phyloP scores from a whole-genome alignment of 176 grass and related monocot genomes.

The Pharus latifolius region DNA sequence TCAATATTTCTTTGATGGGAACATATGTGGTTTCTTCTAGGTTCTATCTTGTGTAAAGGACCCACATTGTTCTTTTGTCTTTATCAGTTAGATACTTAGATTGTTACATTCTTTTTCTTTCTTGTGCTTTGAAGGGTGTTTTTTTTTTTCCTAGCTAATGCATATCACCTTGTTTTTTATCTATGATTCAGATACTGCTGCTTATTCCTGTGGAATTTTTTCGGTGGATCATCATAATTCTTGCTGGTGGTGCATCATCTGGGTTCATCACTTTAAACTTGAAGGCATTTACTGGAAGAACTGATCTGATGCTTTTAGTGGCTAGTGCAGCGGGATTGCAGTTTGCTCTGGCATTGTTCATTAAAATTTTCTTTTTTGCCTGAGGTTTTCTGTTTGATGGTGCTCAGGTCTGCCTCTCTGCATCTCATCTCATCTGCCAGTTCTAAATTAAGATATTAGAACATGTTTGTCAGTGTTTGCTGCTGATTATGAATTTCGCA shows the following conservation, averaged over 20 bases:
- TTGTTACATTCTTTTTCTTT: not conserved
- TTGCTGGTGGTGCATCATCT: constrained; percentile 61
- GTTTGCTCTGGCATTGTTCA: constrained; percentile 77
- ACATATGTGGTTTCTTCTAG: not conserved
- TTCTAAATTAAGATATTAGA: no score
- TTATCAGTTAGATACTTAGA: not conserved
- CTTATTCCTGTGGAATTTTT: constrained; percentile 77
- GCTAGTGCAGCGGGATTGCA: constrained; percentile 63
- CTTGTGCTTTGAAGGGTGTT: not conserved
- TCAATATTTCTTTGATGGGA: not conserved
- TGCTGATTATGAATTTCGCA: no score
- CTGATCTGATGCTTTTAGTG: constrained; percentile 58
- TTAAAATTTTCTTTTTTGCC: constrained; percentile 95
- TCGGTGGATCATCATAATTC: constrained; percentile 72
- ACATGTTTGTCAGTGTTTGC: no score
- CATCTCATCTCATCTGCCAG: not conserved
- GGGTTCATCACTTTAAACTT: constrained; percentile 81
- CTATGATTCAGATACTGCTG: constrained; percentile 60
- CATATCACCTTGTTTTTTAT: constrained; percentile 8
- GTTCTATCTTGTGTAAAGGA: not conserved
- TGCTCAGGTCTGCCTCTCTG: constrained; percentile 19
- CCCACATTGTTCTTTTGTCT: not conserved
- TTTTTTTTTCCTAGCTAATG: constrained; percentile 7
- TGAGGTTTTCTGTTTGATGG: constrained; percentile 32
- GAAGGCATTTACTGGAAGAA: constrained; percentile 55